These are phyloP conservation scores for Suhomyces kunorum DNA, from an alignment of 1,139 yeast genomes.

Conservation along the genomic window DNA sequence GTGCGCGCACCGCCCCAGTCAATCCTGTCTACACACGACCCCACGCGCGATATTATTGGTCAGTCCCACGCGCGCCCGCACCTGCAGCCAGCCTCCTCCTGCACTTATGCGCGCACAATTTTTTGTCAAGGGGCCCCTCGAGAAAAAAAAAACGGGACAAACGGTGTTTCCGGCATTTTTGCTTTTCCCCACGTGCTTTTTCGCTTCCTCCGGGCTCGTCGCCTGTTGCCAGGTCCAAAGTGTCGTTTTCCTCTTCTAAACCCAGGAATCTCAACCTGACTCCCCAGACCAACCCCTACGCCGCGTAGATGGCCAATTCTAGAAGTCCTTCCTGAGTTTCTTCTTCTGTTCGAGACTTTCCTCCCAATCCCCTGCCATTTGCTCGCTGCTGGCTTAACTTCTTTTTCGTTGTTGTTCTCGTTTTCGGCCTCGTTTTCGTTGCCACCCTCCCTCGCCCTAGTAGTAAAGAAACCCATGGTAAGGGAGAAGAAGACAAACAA, in stretches of 20 bases:
- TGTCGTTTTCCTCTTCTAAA: not conserved
- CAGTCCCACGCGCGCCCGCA: not conserved
- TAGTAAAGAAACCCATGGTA: too few relatives aligned
- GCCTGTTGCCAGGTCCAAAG: not conserved
- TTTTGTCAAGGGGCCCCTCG: slow-evolving; percentile 8
- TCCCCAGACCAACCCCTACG: too few relatives aligned
- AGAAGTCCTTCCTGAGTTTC: not conserved
- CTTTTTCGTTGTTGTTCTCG: not conserved
- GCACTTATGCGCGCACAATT: slow-evolving; percentile 3
- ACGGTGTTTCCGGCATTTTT: slow-evolving; percentile 22
- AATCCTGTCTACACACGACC: slow-evolving; percentile 8
- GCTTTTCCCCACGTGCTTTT: slow-evolving; percentile 10
- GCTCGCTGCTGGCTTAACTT: not conserved
- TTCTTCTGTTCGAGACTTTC: not conserved
- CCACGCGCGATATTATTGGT: slow-evolving; percentile 6
- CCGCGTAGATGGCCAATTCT: not conserved
- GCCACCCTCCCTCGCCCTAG: not conserved
- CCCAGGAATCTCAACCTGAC: too few relatives aligned
- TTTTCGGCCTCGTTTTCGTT: not conserved
- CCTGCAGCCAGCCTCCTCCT: slow-evolving; percentile 10
- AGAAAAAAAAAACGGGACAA: slow-evolving; percentile 22
- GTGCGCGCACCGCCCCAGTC: not conserved
- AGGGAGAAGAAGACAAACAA: too few relatives aligned
- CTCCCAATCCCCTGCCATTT: not conserved
- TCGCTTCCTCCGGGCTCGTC: not conserved